phyloP scores from a whole-genome alignment of 495 filamentous ascomycete genomes.

The Penicillium turbatum region DNA sequence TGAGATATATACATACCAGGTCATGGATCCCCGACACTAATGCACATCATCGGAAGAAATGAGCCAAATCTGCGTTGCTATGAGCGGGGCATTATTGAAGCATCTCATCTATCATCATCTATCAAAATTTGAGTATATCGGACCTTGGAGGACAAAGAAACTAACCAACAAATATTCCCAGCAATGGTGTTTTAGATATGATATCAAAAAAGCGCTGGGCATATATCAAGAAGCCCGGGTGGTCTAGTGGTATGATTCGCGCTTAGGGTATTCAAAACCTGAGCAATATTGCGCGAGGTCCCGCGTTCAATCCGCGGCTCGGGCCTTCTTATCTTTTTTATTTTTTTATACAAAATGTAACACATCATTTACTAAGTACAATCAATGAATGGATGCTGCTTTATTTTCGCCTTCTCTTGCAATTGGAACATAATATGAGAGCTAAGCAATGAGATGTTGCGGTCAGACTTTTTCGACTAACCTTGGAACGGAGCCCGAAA shows the following conservation, averaged over 20 bases:
- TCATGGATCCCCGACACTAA: not conserved
- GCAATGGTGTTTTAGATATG: no score
- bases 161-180: no score
- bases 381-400: no score
- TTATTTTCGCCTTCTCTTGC: not conserved
- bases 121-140: no score
- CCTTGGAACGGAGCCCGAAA: no score
- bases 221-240: conserved; percentile 22
- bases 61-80: not conserved
- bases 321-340: conserved; percentile 11
- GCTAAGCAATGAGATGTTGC: no score
- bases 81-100: not conserved
- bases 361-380: no score
- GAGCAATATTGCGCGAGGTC: conserved; percentile 33
- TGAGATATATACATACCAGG: not conserved
- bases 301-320: conserved; percentile 38
- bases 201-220: not conserved
- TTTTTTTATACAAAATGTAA: not conserved
- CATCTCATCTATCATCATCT: no score
- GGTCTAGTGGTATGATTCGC: conserved; percentile 47
- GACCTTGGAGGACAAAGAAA: no score
- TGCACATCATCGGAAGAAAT: not conserved
- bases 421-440: no score
- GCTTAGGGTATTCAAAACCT: conserved; percentile 33
- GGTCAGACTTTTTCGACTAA: no score